Evolutionary conservation across 2,329 filamentous ascomycete species (phyloP).

Genomic region (Teratosphaeria nubilosa): DNA sequence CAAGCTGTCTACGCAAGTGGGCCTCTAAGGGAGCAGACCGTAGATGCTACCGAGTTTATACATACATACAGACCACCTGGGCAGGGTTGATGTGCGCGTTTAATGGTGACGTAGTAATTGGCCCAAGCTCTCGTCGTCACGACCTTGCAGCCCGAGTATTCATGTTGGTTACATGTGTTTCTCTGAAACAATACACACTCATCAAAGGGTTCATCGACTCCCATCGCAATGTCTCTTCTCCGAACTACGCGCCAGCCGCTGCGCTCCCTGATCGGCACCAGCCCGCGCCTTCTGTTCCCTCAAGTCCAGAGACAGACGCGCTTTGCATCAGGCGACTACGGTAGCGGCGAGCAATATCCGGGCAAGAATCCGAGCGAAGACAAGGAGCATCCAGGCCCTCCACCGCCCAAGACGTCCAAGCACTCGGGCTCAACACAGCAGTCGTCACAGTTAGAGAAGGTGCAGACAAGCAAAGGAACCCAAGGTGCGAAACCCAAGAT

Average conservation of each 20-base stretch:
- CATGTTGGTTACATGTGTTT: too few species aligned
- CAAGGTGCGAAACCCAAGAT: conserved; percentile 35
- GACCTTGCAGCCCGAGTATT: not conserved
- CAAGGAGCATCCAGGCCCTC: conserved; percentile 36
- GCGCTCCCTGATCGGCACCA: conserved; percentile 5
- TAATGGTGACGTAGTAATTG: not conserved
- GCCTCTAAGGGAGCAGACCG: too few species aligned
- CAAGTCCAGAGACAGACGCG: conserved; percentile 12
- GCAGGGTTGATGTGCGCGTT: not conserved
- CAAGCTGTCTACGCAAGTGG: too few species aligned
- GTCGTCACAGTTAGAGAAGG: conserved; percentile 3
- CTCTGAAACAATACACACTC: not conserved
- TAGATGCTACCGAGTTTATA: too few species aligned
- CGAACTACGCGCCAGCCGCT: conserved; percentile 10
- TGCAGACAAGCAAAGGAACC: conserved; percentile 6
- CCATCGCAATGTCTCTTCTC: conserved; percentile 12
- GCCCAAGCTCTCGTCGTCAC: not conserved
- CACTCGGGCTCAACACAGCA: conserved; percentile 18
- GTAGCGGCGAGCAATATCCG: conserved; percentile 33
- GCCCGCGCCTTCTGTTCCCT: not conserved
- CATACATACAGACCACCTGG: too few species aligned
- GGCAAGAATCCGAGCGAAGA: conserved; percentile 30
- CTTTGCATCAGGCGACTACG: conserved; percentile 32
- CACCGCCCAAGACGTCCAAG: conserved; percentile 31
- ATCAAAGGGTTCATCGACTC: not conserved